phyloP scores from a whole-genome alignment of 2,329 filamentous ascomycete genomes.

The Trichoderma citrinoviride region DNA sequence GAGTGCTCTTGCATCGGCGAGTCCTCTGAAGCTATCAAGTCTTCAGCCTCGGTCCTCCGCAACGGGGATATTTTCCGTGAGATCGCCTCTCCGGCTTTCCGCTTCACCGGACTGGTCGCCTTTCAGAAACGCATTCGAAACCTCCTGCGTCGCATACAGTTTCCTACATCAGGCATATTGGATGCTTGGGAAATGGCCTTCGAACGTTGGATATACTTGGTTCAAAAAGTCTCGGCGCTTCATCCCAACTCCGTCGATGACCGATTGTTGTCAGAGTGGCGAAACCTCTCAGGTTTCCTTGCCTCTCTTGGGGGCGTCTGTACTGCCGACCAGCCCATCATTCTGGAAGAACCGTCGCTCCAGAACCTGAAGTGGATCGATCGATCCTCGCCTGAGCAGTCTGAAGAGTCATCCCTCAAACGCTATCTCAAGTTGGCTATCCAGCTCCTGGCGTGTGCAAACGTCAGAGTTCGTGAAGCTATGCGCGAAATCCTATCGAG shows the following conservation, averaged over 20 bases:
- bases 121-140: constrained; percentile 65
- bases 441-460: constrained; percentile 62
- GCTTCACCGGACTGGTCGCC: constrained; percentile 66
- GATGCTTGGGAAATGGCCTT: constrained; percentile 66
- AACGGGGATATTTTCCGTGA: constrained; percentile 62
- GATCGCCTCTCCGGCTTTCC: constrained; percentile 61
- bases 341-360: constrained; percentile 57
- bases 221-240: constrained; percentile 59
- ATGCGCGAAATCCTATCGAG: constrained; percentile 64
- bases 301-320: constrained; percentile 66
- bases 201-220: constrained; percentile 62
- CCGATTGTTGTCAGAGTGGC: constrained; percentile 59
- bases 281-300: constrained; percentile 67
- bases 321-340: constrained; percentile 56
- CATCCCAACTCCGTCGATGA: constrained; percentile 53
- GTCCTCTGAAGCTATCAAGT: constrained; percentile 49
- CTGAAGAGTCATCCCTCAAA: constrained; percentile 59
- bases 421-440: constrained; percentile 63
- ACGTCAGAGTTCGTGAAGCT: constrained; percentile 63
- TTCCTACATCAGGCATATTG: constrained; percentile 64
- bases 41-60: constrained; percentile 52
- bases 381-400: constrained; percentile 54
- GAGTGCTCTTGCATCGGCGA: constrained; percentile 57
- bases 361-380: constrained; percentile 65
- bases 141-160: constrained; percentile 58